Conservation (phyloP, 345 rosid genomes). For the Arabidopsis arenosa region DNA sequence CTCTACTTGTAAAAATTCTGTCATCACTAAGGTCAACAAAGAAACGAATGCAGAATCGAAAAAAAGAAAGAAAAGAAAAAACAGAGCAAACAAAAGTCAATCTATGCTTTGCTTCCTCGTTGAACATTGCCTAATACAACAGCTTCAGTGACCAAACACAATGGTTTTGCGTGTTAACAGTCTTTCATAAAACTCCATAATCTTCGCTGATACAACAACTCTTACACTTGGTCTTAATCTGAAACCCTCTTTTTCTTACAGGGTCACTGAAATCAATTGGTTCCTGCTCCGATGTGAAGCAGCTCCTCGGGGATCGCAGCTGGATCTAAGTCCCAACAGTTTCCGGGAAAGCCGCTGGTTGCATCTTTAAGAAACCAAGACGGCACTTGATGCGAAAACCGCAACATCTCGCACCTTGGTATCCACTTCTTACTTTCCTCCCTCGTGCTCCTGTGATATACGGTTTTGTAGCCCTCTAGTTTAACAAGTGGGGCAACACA, state of each 20-base stretch:
- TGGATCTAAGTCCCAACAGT: slow-evolving; percentile 97
- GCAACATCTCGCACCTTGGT: slow-evolving; percentile 87
- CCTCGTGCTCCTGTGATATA: slow-evolving; percentile 64
- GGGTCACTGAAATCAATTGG: slow-evolving; percentile 22
- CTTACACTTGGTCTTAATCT: slow-evolving; percentile 36
- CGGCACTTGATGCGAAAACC: slow-evolving; percentile 93
- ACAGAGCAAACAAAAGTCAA: slow-evolving; percentile 36
- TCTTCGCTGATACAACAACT: slow-evolving; percentile 34
- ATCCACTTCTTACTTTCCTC: slow-evolving; percentile 81
- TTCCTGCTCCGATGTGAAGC: slow-evolving; percentile 63
- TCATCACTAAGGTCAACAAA: slow-evolving; percentile 42
- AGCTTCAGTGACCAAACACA: slow-evolving; percentile 35
- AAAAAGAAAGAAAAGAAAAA: neutral
- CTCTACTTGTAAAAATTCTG: slow-evolving; percentile 30
- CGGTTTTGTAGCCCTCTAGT: slow-evolving; percentile 85
- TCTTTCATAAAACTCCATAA: slow-evolving; percentile 30
- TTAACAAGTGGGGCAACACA: slow-evolving; percentile 79
- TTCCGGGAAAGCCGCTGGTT: slow-evolving; percentile 61
- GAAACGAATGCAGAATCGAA: slow-evolving; percentile 33
- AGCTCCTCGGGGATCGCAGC: slow-evolving; percentile 98
- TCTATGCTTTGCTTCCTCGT: slow-evolving; percentile 43
- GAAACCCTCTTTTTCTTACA: slow-evolving; percentile 22
- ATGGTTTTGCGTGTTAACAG: slow-evolving; percentile 32
- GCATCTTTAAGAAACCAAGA: slow-evolving; percentile 83
- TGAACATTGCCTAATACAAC: slow-evolving; percentile 39